These are phyloP conservation scores for Camellia granthamiana DNA, from an alignment of 148 eudicot species.

Conservation along the genomic window DNA sequence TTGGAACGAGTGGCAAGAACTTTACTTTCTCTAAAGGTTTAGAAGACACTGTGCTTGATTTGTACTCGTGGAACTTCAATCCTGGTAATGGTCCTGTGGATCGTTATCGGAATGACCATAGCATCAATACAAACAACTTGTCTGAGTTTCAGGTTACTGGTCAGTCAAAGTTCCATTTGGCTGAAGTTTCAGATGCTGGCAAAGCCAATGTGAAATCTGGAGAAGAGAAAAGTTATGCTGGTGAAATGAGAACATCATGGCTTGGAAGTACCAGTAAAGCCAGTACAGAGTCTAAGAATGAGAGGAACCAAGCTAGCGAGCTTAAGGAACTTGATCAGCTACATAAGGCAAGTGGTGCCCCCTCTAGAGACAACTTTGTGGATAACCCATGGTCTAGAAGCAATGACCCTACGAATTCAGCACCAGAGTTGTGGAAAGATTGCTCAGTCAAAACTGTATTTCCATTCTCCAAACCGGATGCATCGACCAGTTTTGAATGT, in stretches of 20 bases:
- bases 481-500: slow-evolving; percentile 48
- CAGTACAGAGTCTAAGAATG: slow-evolving; percentile 30
- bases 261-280: slow-evolving; percentile 50
- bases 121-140: slow-evolving; percentile 13
- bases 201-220: slow-evolving; percentile 33
- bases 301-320: slow-evolving; percentile 33
- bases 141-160: slow-evolving; percentile 35
- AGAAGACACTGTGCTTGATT: slow-evolving; percentile 69
- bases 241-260: slow-evolving; percentile 49
- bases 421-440: slow-evolving; percentile 60
- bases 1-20: slow-evolving; percentile 43
- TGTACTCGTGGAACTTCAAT: slow-evolving; percentile 55
- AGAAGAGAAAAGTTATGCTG: slow-evolving; percentile 40
- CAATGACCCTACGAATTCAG: slow-evolving; percentile 40
- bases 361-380: slow-evolving; percentile 32
- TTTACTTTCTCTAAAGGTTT: slow-evolving; percentile 44
- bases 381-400: slow-evolving; percentile 53
- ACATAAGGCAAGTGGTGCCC: slow-evolving; percentile 22
- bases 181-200: slow-evolving; percentile 34
- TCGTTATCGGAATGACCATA: slow-evolving; percentile 37
- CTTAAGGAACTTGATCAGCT: slow-evolving; percentile 42
- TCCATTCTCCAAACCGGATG: slow-evolving; percentile 54
- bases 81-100: slow-evolving; percentile 44
- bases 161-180: slow-evolving; percentile 30
- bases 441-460: slow-evolving; percentile 73